phyloP scores from a whole-genome alignment of 1,284 basidiomycete genomes.

The Cryptococcus sp. region DNA sequence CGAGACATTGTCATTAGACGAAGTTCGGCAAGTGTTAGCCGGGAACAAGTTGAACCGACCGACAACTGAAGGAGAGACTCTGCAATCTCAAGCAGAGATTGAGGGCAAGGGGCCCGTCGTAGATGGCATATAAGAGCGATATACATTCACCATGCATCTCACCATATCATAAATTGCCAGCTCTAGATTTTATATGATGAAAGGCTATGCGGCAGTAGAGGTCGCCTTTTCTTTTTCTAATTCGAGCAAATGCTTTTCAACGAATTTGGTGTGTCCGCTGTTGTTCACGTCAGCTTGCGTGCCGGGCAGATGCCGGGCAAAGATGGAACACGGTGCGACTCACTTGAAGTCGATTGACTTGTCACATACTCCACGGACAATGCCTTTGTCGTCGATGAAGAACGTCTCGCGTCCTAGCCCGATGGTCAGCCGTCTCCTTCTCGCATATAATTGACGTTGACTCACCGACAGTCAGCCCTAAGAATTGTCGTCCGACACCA shows the following conservation, averaged over 20 bases:
- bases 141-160: neutral
- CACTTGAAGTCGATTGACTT: conserved; percentile 23
- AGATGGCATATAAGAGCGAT: conserved; percentile 33
- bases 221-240: conserved; percentile 14
- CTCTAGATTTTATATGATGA: neutral
- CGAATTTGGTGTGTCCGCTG: conserved; percentile 66
- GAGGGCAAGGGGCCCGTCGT: conserved; percentile 28
- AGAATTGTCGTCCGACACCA: conserved; percentile 63
- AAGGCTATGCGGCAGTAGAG: neutral
- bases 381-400: conserved; percentile 69
- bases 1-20: conserved; percentile 84
- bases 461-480: conserved; percentile 62
- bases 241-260: conserved; percentile 61
- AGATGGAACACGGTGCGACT: conserved; percentile 29
- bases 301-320: conserved; percentile 57
- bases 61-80: conserved; percentile 29
- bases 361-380: conserved; percentile 59
- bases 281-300: no score
- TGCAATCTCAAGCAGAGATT: conserved; percentile 32
- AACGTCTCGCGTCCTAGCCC: conserved; percentile 65
- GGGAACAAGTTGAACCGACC: conserved; percentile 66
- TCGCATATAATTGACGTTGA: neutral
- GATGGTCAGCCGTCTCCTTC: neutral
- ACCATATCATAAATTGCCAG: neutral
- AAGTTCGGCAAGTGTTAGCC: conserved; percentile 79